Conservation (phyloP, 495 filamentous ascomycete species). For the Penicillium roqueforti region DNA sequence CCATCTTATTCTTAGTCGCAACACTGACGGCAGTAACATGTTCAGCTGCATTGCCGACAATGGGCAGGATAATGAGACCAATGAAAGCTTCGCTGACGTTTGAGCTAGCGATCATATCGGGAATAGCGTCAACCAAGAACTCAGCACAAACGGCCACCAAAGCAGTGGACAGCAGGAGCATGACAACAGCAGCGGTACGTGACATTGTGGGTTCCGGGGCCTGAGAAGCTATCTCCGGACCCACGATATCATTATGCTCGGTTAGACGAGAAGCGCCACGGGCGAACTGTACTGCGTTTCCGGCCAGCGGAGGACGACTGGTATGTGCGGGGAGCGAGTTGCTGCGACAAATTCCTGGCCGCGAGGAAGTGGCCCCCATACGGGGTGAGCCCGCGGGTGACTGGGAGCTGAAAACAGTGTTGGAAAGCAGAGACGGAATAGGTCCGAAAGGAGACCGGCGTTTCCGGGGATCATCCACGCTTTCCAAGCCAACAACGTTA, state of each 20-base stretch:
- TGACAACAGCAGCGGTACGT: slow-evolving; percentile 65
- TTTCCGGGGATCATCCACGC: slow-evolving; percentile 17
- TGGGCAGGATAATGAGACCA: slow-evolving; percentile 82
- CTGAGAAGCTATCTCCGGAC: slow-evolving; percentile 35
- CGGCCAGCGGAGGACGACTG: slow-evolving; percentile 44
- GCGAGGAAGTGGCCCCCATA: slow-evolving; percentile 32
- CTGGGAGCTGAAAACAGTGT: slow-evolving; percentile 58
- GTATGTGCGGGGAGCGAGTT: slow-evolving; percentile 73
- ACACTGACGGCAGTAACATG: slow-evolving; percentile 88
- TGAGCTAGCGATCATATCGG: slow-evolving; percentile 61
- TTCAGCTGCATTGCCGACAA: slow-evolving; percentile 90
- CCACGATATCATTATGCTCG: slow-evolving; percentile 12
- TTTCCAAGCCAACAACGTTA: slow-evolving; percentile 11
- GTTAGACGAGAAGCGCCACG: slow-evolving; percentile 36
- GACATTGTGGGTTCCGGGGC: slow-evolving; percentile 59
- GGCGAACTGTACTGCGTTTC: slow-evolving; percentile 41
- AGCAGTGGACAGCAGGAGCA: slow-evolving; percentile 70
- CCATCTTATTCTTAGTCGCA: slow-evolving; percentile 94
- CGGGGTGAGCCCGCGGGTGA: slow-evolving; percentile 32
- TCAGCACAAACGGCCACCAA: slow-evolving; percentile 85
- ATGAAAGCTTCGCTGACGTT: slow-evolving; percentile 74
- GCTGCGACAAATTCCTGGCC: slow-evolving; percentile 64
- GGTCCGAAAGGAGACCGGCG: slow-evolving; percentile 43
- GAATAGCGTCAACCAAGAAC: slow-evolving; percentile 79
- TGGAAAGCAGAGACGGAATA: slow-evolving; percentile 58